Base-by-base conservation (phyloP, 2,329 filamentous ascomycete species). In the Lachnellula cervina region DNA sequence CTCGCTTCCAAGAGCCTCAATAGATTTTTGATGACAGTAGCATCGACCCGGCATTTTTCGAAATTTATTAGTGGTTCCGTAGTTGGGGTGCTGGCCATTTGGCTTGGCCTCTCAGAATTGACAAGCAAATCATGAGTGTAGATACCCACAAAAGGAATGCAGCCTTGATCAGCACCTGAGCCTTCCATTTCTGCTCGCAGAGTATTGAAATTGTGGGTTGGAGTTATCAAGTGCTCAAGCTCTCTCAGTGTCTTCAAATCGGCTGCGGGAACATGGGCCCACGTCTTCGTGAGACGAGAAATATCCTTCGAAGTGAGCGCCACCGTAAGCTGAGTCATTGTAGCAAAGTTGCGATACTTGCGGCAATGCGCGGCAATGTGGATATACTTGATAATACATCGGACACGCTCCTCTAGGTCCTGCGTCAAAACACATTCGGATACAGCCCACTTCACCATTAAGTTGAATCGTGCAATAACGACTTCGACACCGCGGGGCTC, bases 361-460 rank as follows among this genome's bases (percentile, higher is more conserved):
- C 88, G 83, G 63, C 87, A 89, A 70, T 91, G 87, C 1, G 80
- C 79, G 3, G 89, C 89, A 61, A 93, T 89, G 73, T 93, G 89
- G 57, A 94, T 89, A 68, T 81, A 87, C 71, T 94, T 93, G 71
- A 88, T 84, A 60, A 94, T 83, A 68, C 86, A 90, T 38, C 85
- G 78, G 21, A 88, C 88, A 51, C 89, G 80, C 71, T 94, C 89
- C 58, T 86, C 82, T 11, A 86, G 72, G 54, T 85, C 76, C 61
- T 86, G 81, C 0, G 88, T 94, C 48, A 94, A 77, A 8, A 94
- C 80, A 61, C 88, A 82, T 70, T 93, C 88, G 1, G 89, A 93
- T 28, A 91, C 81, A 28, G 84, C 86, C 89, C 89, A 94, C 70
- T 93, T 93, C 59, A 92, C 89, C 75, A 93, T 88, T 60, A 94